Evolutionary conservation across 83 land plant genomes (phyloP).

Genomic region (Thuja plicata): DNA sequence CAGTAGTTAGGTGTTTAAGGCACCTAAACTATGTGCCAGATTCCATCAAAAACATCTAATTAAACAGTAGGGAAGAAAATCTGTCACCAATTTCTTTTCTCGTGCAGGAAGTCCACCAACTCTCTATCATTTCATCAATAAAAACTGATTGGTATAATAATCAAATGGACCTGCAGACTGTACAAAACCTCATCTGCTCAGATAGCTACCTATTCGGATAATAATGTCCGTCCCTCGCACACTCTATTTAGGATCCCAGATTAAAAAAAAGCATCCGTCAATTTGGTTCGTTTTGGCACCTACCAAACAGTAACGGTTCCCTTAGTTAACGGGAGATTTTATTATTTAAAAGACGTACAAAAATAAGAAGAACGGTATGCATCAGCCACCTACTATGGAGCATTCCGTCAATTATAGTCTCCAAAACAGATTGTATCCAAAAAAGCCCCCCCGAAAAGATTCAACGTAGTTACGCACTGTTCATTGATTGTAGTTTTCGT

Average conservation of each 20-base stretch:
- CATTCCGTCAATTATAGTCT: no score
- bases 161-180: neutral
- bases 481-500: neutral
- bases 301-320: neutral
- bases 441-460: neutral
- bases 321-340: neutral
- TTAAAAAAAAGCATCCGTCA: neutral
- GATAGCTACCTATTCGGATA: neutral
- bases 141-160: neutral
- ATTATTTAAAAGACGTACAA: neutral
- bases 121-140: neutral
- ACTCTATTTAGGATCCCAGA: neutral
- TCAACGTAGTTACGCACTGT: neutral
- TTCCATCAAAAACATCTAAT: neutral
- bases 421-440: neutral
- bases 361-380: neutral
- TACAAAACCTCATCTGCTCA: neutral
- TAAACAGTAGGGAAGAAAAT: neutral
- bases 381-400: neutral
- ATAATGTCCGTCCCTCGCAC: neutral
- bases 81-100: neutral
- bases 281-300: neutral
- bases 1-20: neutral
- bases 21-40: neutral
- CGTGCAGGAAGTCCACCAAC: neutral